These are phyloP conservation scores for Euphorbia schlechtendalii DNA, from an alignment of 441 rosid genomes.

Conservation along the genomic window DNA sequence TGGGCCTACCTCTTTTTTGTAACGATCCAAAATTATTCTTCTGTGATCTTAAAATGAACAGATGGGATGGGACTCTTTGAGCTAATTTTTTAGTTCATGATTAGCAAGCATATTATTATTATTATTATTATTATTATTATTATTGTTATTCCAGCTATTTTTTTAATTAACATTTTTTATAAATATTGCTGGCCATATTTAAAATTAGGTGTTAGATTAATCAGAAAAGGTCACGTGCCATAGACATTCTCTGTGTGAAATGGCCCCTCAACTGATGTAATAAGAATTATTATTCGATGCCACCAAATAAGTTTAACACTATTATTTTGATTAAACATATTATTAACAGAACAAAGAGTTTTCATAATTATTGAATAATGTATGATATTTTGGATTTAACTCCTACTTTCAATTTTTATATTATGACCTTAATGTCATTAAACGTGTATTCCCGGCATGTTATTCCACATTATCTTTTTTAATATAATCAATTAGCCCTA, in stretches of 20 bases:
- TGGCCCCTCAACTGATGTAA: constrained; percentile 16
- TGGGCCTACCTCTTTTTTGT: constrained; percentile 9
- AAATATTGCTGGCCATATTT: constrained; percentile 22
- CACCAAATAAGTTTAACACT: constrained; percentile 22
- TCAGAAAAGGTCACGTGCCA: constrained; percentile 26
- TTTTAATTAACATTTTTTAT: constrained; percentile 14
- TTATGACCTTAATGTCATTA: neutral
- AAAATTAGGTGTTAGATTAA: constrained; percentile 14
- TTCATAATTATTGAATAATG: neutral
- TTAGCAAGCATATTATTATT: neutral
- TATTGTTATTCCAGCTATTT: neutral
- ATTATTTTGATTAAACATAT: neutral
- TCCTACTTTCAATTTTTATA: neutral
- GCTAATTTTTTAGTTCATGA: constrained; percentile 11
- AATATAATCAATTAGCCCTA: no score
- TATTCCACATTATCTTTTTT: neutral
- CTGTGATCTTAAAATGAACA: constrained; percentile 29
- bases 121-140: neutral
- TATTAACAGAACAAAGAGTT: neutral
- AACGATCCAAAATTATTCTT: constrained; percentile 26
- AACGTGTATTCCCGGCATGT: neutral
- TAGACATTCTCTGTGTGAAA: constrained; percentile 20
- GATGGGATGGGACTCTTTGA: constrained; percentile 1
- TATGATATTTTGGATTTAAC: constrained; percentile 13
- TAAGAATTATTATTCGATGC: constrained; percentile 15